A percentile compares a stretch with the other conserved stretches of the same genome.
phyloP scores from a whole-genome alignment of 768 basidiomycete genomes.

The Coprinellus aureogranulatus region DNA sequence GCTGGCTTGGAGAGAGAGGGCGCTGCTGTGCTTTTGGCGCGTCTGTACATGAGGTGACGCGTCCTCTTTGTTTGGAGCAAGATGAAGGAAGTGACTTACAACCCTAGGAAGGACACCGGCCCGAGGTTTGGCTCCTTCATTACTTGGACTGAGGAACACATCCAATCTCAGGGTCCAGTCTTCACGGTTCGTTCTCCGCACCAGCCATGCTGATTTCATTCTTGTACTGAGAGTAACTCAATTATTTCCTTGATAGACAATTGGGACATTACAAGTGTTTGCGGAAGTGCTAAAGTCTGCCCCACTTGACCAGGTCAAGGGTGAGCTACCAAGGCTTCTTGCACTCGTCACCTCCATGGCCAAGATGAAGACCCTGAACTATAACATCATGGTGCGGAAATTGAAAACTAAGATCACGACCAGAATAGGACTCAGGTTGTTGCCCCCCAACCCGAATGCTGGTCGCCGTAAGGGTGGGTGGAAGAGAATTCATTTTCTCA shows the following conservation, averaged over 20 bases:
- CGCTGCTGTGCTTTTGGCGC: slow-evolving; percentile 76
- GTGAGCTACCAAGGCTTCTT: slow-evolving; percentile 42
- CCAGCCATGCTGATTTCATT: slow-evolving; percentile 4
- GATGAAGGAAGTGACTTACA: slow-evolving; percentile 5
- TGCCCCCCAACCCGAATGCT: slow-evolving; percentile 45
- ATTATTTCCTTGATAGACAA: slow-evolving; percentile 41
- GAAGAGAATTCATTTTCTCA: neutral
- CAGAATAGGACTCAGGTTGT: slow-evolving; percentile 57
- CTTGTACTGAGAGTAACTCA: neutral
- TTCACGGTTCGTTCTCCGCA: slow-evolving; percentile 45
- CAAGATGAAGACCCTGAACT: slow-evolving; percentile 35
- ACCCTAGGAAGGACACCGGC: slow-evolving; percentile 56
- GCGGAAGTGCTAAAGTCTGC: slow-evolving; percentile 70
- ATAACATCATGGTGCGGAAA: slow-evolving; percentile 70
- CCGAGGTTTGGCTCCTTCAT: slow-evolving; percentile 53
- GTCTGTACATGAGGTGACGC: slow-evolving; percentile 73
- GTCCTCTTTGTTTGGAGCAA: neutral
- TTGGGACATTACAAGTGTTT: slow-evolving; percentile 67
- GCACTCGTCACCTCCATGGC: slow-evolving; percentile 44
- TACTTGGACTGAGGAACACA: slow-evolving; percentile 10
- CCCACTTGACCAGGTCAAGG: slow-evolving; percentile 50
- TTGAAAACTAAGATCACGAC: slow-evolving; percentile 65
- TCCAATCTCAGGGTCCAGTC: slow-evolving; percentile 28
- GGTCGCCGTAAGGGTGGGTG: slow-evolving; percentile 42
- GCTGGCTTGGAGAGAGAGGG: slow-evolving; percentile 86